Conservation (phyloP, 176 grass and related monocot genomes). For the Oryza brachyantha region DNA sequence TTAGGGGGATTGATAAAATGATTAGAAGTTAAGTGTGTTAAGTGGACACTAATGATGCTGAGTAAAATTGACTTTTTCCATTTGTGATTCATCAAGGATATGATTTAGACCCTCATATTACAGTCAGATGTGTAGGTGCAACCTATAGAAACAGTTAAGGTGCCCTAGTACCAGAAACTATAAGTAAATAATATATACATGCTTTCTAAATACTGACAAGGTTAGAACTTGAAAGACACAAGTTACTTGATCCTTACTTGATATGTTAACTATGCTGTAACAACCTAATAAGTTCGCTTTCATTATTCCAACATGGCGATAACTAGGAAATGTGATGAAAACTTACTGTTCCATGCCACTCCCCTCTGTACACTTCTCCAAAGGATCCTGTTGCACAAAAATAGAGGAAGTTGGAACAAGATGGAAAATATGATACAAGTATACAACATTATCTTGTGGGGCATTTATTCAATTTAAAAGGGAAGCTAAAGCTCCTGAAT, state of each 20-base stretch:
- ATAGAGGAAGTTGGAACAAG: conserved; percentile 13
- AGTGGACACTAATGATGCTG: neutral
- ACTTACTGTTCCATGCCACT: conserved; percentile 99
- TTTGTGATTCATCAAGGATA: conserved; percentile 5
- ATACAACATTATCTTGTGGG: neutral
- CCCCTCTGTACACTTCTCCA: conserved; percentile 93
- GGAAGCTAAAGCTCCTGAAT: neutral
- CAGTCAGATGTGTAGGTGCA: neutral
- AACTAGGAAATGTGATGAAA: conserved; percentile 15
- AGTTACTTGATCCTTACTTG: neutral
- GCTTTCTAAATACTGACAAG: neutral
- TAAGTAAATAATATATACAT: neutral
- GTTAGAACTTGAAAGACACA: neutral
- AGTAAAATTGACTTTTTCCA: neutral
- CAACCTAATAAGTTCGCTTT: neutral
- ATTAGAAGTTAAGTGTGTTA: neutral
- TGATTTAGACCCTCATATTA: conserved; percentile 11
- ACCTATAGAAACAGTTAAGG: conserved; percentile 7
- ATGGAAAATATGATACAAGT: conserved; percentile 10
- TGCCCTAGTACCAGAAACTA: neutral
- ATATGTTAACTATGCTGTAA: conserved; percentile 19
- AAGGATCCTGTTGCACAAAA: conserved; percentile 66
- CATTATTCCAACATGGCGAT: neutral
- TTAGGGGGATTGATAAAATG: neutral
- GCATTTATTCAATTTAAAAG: conserved; percentile 4